phyloP scores from a whole-genome alignment of 2,329 filamentous ascomycete genomes.

The Ploettnerulaceae sp. region DNA sequence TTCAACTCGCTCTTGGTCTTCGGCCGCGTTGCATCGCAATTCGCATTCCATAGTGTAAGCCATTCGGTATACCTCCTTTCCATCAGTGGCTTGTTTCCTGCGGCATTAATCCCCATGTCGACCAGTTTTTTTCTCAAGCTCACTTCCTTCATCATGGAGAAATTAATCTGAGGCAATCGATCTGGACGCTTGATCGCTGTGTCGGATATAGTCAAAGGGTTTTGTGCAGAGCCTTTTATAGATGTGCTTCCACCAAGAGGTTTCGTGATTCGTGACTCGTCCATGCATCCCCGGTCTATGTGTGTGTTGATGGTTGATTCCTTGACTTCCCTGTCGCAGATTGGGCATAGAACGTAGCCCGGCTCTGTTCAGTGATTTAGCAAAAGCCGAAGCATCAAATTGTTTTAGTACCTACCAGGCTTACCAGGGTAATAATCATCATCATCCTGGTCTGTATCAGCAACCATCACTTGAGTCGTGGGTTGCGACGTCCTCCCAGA shows the following conservation, averaged over 20 bases:
- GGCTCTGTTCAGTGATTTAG: too few relatives aligned
- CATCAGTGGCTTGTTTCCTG: slow-evolving; percentile 63
- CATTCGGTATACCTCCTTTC: slow-evolving; percentile 85
- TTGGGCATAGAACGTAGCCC: slow-evolving; percentile 76
- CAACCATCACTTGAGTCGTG: slow-evolving; percentile 29
- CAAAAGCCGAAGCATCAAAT: too few relatives aligned
- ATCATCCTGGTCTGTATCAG: slow-evolving; percentile 30
- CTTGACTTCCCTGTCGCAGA: slow-evolving; percentile 75
- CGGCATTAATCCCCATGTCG: slow-evolving; percentile 71
- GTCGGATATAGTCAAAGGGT: slow-evolving; percentile 19
- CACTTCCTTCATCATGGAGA: slow-evolving; percentile 77
- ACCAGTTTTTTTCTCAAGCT: slow-evolving; percentile 74
- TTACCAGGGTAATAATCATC: slow-evolving; percentile 31
- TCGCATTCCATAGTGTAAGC: slow-evolving; percentile 95
- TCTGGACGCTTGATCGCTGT: slow-evolving; percentile 25
- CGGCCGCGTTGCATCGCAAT: slow-evolving; percentile 77
- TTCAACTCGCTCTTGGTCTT: slow-evolving; percentile 67
- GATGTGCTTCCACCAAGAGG: not conserved
- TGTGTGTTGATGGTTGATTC: slow-evolving; percentile 72
- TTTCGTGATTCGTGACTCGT: slow-evolving; percentile 17
- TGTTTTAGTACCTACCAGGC: too few relatives aligned
- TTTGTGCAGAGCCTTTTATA: slow-evolving; percentile 9
- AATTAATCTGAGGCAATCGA: slow-evolving; percentile 71
- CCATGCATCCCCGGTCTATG: slow-evolving; percentile 52
- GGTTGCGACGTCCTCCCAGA: slow-evolving; percentile 36